Conservation (phyloP, 129 eudicot species). For the Tagetes patula region DNA sequence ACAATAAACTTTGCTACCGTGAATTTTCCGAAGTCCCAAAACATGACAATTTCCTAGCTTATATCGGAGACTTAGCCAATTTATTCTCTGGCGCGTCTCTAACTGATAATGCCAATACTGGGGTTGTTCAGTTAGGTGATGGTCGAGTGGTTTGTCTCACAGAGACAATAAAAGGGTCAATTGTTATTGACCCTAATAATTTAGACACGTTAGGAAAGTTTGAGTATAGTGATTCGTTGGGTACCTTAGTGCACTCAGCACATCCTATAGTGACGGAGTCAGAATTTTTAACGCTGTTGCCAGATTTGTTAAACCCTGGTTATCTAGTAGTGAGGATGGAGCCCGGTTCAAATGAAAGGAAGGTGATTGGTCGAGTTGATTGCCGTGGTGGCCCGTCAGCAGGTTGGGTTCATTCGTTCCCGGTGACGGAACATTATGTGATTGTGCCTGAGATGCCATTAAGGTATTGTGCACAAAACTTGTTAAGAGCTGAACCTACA, state of each 20-base stretch:
- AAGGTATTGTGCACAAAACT: conserved; percentile 84
- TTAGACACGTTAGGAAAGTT: conserved; percentile 79
- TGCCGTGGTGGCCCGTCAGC: conserved; percentile 91
- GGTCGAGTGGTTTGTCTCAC: conserved; percentile 94
- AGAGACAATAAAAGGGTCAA: conserved; percentile 90
- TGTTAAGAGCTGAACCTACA: conserved; percentile 89
- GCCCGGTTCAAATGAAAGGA: conserved; percentile 73
- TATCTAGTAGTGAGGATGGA: conserved; percentile 85
- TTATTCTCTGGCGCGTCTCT: conserved; percentile 82
- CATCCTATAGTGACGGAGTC: conserved; percentile 85
- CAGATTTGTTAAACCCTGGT: conserved; percentile 84
- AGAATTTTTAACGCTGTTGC: conserved; percentile 73
- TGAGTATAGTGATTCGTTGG: conserved; percentile 70
- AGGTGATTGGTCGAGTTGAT: conserved; percentile 74
- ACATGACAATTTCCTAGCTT: conserved; percentile 63
- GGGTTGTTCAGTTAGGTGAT: conserved; percentile 74
- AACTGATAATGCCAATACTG: conserved; percentile 95
- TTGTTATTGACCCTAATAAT: conserved; percentile 67
- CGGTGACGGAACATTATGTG: conserved; percentile 86
- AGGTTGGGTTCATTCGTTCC: conserved; percentile 99
- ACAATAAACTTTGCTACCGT: conserved; percentile 72
- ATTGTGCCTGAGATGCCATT: conserved; percentile 96
- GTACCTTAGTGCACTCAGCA: conserved; percentile 85
- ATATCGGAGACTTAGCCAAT: conserved; percentile 78
- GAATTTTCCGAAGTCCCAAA: conserved; percentile 95